Evolutionary conservation across 2,329 filamentous ascomycete species (phyloP).

Genomic region (Gremmenia infestans): DNA sequence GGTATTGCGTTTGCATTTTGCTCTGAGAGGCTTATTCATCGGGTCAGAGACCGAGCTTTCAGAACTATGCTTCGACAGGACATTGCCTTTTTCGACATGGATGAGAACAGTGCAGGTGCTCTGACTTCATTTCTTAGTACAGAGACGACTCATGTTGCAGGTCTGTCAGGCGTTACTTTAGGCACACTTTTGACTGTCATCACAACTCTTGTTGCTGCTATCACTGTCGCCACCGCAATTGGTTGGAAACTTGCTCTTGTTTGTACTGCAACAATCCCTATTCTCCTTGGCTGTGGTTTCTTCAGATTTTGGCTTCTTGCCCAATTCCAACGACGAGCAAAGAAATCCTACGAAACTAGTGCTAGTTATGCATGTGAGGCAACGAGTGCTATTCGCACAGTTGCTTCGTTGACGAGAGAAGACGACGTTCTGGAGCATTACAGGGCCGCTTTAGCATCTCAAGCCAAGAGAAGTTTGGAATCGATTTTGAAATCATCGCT

Average conservation of each 20-base stretch:
- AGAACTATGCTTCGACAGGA: slow-evolving; percentile 87
- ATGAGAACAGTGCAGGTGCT: slow-evolving; percentile 84
- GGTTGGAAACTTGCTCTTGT: slow-evolving; percentile 88
- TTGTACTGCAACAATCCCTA: slow-evolving; percentile 70
- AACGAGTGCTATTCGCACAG: slow-evolving; percentile 88
- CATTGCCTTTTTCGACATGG: slow-evolving; percentile 83
- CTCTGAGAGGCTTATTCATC: slow-evolving; percentile 80
- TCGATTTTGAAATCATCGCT: slow-evolving; percentile 72
- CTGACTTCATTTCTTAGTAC: slow-evolving; percentile 86
- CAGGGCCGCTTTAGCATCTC: slow-evolving; percentile 57
- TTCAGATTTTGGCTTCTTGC: slow-evolving; percentile 82
- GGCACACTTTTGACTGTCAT: slow-evolving; percentile 77
- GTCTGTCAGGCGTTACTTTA: slow-evolving; percentile 80
- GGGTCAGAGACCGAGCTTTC: slow-evolving; percentile 79
- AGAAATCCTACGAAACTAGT: slow-evolving; percentile 72
- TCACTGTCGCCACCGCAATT: slow-evolving; percentile 64
- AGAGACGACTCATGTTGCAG: slow-evolving; percentile 82
- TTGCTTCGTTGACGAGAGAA: slow-evolving; percentile 86
- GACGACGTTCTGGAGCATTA: slow-evolving; percentile 72
- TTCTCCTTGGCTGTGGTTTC: slow-evolving; percentile 78
- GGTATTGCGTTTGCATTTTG: slow-evolving; percentile 76
- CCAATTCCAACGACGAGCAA: slow-evolving; percentile 72
- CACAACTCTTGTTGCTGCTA: slow-evolving; percentile 73
- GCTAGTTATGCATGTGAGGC: slow-evolving; percentile 90
- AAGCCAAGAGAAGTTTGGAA: slow-evolving; percentile 62